These are phyloP conservation scores for Camellia granthamiana DNA, from an alignment of 148 eudicot genomes.

Conservation along the genomic window DNA sequence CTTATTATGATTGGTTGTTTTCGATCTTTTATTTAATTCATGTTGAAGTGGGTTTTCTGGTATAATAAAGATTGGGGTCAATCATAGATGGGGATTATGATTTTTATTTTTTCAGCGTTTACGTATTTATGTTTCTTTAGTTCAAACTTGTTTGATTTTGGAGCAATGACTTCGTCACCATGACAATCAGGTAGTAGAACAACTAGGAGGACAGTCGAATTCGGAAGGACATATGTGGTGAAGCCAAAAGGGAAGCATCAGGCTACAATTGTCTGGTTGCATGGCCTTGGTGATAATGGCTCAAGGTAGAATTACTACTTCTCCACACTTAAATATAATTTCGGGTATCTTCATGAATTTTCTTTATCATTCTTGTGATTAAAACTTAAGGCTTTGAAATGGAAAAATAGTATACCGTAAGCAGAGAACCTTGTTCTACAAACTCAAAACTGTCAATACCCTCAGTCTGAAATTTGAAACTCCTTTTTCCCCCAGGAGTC, in stretches of 20 bases:
- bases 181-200: constrained; percentile 62
- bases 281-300: constrained; percentile 97
- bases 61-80: not conserved
- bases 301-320: constrained; percentile 49
- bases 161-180: not conserved
- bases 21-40: not conserved
- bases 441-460: not conserved
- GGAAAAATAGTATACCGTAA: not conserved
- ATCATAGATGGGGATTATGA: not conserved
- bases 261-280: constrained; percentile 95
- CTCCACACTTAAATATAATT: not conserved
- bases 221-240: constrained; percentile 96
- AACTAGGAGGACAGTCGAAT: constrained; percentile 63
- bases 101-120: not conserved
- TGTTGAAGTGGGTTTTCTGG: not conserved
- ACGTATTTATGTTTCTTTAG: not conserved
- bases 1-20: not conserved
- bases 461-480: constrained; percentile 8
- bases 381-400: not conserved
- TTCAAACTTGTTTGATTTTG: constrained; percentile 1
- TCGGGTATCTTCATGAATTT: not conserved
- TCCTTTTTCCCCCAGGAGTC: not conserved
- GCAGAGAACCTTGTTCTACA: not conserved
- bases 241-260: constrained; percentile 90
- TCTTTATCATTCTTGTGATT: not conserved